A percentile compares a stretch with the other conserved stretches of the same genome.
These are phyloP conservation scores for Limnanthes douglasii DNA, from an alignment of 345 rosid species.

Conservation along the genomic window DNA sequence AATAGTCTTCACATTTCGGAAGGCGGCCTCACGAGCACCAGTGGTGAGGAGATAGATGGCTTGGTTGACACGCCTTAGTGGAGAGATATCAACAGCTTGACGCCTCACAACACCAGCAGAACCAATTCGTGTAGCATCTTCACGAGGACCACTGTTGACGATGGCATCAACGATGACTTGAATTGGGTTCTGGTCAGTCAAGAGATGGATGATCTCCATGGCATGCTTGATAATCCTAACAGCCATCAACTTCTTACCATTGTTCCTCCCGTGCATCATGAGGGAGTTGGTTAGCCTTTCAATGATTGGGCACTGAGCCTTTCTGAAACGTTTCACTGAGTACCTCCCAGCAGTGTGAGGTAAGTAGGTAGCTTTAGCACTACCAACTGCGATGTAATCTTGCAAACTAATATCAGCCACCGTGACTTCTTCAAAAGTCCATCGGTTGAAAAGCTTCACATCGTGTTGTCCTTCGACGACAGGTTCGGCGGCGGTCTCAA, in stretches of 20 bases:
- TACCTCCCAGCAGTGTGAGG: conserved; percentile 86
- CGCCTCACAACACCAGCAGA: conserved; percentile 86
- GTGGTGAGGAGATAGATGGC: conserved; percentile 63
- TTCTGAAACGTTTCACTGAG: conserved; percentile 74
- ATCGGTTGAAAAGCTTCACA: conserved; percentile 72
- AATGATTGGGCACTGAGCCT: conserved; percentile 75
- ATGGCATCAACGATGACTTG: conserved; percentile 73
- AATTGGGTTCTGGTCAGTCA: conserved; percentile 58
- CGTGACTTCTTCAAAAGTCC: conserved; percentile 54
- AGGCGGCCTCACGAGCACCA: conserved; percentile 80
- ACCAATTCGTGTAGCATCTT: conserved; percentile 78
- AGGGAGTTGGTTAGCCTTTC: conserved; percentile 83
- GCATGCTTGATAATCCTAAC: conserved; percentile 63
- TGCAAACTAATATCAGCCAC: conserved; percentile 43
- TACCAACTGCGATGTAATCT: conserved; percentile 48
- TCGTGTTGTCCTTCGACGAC: conserved; percentile 23
- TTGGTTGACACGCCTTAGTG: conserved; percentile 66
- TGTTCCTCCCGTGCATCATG: conserved; percentile 85
- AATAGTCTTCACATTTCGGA: conserved; percentile 66
- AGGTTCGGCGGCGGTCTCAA: conserved; percentile 10
- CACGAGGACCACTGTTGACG: conserved; percentile 74
- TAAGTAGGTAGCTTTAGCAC: conserved; percentile 53
- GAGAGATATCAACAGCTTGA: conserved; percentile 84
- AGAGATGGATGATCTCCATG: conserved; percentile 65
- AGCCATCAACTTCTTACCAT: conserved; percentile 70